These are phyloP conservation scores for Pilatotrama ljubarskyi DNA, from an alignment of 768 basidiomycete genomes.

Conservation along the genomic window DNA sequence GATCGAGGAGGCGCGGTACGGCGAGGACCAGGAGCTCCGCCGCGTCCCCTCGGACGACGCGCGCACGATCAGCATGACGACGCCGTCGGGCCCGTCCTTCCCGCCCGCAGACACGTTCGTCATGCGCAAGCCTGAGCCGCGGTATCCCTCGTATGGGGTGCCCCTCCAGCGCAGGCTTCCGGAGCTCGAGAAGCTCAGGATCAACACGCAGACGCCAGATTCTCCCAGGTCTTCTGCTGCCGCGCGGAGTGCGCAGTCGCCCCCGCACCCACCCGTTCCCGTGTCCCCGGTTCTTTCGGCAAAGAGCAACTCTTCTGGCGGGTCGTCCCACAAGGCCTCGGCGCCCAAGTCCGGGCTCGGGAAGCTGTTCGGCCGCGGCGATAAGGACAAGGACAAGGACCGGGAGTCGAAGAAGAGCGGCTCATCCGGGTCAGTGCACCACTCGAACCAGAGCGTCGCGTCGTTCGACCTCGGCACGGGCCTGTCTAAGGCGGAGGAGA, in stretches of 20 bases:
- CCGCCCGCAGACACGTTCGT: not conserved
- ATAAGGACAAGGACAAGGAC: slow-evolving; percentile 20
- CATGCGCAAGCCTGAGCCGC: slow-evolving; percentile 12
- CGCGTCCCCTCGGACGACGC: slow-evolving; percentile 6
- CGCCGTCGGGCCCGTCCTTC: not conserved
- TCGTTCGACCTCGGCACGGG: slow-evolving; percentile 16
- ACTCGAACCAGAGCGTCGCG: slow-evolving; percentile 15
- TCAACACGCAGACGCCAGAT: slow-evolving; percentile 4
- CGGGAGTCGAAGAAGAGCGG: slow-evolving; percentile 14
- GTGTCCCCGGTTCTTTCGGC: slow-evolving; percentile 12
- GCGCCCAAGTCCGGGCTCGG: not conserved
- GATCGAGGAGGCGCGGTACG: slow-evolving; percentile 37
- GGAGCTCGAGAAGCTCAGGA: slow-evolving; percentile 10
- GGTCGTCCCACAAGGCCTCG: slow-evolving; percentile 10
- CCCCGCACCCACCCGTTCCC: slow-evolving; percentile 2
- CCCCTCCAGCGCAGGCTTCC: not conserved
- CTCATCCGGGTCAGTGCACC: slow-evolving; percentile 6
- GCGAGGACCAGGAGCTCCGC: slow-evolving; percentile 22
- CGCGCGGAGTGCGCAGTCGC: not conserved
- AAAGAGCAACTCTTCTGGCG: slow-evolving; percentile 8
- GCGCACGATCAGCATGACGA: slow-evolving; percentile 8
- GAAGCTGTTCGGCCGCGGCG: slow-evolving; percentile 9
- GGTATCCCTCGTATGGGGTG: not conserved
- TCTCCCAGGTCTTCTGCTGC: not conserved
- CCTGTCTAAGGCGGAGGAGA: slow-evolving; percentile 38